Conservation (phyloP, 331 rosid genomes). For the Spiraea crenata region DNA sequence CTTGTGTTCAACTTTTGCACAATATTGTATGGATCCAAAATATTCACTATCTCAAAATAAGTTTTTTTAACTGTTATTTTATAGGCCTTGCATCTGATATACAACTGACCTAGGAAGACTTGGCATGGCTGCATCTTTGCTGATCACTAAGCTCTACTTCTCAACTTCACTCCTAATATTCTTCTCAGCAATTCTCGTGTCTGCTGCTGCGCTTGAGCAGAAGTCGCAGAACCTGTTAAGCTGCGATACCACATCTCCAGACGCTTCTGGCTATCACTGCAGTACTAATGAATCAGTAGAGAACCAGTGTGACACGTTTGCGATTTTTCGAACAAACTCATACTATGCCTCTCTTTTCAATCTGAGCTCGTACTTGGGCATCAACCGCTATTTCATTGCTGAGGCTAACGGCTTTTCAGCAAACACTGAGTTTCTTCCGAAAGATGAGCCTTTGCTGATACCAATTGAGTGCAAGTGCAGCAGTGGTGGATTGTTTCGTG, state of each 20-base stretch:
- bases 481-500: slow-evolving; percentile 39
- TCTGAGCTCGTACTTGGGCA: slow-evolving; percentile 66
- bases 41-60: slow-evolving; percentile 42
- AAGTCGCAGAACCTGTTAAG: slow-evolving; percentile 32
- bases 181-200: slow-evolving; percentile 38
- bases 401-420: slow-evolving; percentile 70
- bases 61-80: slow-evolving; percentile 27
- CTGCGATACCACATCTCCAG: slow-evolving; percentile 43
- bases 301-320: slow-evolving; percentile 59
- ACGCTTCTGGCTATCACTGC: slow-evolving; percentile 57
- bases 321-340: slow-evolving; percentile 60
- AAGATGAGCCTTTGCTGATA: slow-evolving; percentile 57
- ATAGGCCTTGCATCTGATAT: slow-evolving; percentile 28
- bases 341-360: slow-evolving; percentile 69
- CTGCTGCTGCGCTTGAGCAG: slow-evolving; percentile 26
- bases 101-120: too few relatives aligned
- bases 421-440: slow-evolving; percentile 54
- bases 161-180: slow-evolving; percentile 42
- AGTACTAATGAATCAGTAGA: slow-evolving; percentile 12
- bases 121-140: slow-evolving; percentile 47
- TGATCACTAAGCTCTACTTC: slow-evolving; percentile 43
- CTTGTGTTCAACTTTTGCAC: slow-evolving; percentile 25
- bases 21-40: slow-evolving; percentile 56
- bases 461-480: slow-evolving; percentile 74
- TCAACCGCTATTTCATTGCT: slow-evolving; percentile 49